A percentile compares a stretch with the other conserved stretches of the same genome.
Evolutionary conservation across 805 yeast species (phyloP).

Genomic region (Jamesozyma spencerorum): DNA sequence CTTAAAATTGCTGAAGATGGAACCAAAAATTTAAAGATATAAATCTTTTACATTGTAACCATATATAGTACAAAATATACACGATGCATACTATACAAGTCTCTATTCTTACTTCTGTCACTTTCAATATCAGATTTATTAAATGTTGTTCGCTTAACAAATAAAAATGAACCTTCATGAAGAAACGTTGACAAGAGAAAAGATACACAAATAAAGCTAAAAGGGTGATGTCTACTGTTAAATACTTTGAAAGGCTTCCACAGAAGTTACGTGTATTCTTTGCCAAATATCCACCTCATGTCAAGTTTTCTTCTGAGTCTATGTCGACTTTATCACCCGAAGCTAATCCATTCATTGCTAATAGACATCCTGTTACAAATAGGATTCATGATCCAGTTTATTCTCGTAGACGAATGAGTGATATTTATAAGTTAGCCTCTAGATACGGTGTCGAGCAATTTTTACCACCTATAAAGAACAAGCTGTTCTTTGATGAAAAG

Average conservation of each 20-base stretch:
- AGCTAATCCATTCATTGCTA: constrained; percentile 82
- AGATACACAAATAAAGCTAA: background rate
- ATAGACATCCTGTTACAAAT: constrained; percentile 75
- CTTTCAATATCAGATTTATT: no score
- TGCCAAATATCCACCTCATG: constrained; percentile 71
- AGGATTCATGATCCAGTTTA: constrained; percentile 66
- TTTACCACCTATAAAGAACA: constrained; percentile 45
- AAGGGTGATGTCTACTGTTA: constrained; percentile 15
- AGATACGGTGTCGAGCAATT: constrained; percentile 71
- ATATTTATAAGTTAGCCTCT: constrained; percentile 71
- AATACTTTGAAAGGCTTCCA: constrained; percentile 54
- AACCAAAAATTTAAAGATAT: constrained; percentile 25
- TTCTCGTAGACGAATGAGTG: constrained; percentile 76
- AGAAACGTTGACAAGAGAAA: no score
- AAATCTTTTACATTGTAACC: background rate
- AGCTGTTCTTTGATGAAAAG: constrained; percentile 72
- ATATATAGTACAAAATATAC: no score
- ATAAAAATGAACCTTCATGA: no score
- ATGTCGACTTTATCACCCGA: constrained; percentile 55
- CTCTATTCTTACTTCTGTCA: no score
- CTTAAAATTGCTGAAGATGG: constrained; percentile 37
- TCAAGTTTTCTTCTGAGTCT: constrained; percentile 54
- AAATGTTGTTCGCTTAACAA: no score
- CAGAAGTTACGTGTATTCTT: constrained; percentile 62
- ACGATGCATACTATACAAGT: no score